Percentiles rank a stretch among this genome's conserved stretches.
Evolutionary conservation across 2,329 filamentous ascomycete genomes (phyloP).

Genomic region (Metarhizium humberi): DNA sequence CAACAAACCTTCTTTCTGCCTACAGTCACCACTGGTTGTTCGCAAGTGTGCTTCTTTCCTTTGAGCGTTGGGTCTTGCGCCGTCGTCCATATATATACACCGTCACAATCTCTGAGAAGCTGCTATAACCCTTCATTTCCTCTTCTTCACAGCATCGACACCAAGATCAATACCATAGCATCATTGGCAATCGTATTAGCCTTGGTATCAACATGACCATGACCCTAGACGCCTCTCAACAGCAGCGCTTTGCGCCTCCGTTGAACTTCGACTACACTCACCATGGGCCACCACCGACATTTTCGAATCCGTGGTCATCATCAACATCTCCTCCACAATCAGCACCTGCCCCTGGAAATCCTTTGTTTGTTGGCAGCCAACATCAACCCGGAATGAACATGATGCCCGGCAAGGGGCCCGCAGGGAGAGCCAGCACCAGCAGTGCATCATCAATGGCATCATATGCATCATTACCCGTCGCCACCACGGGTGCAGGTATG

Average conservation of each 20-base stretch:
- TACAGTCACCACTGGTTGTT: neutral
- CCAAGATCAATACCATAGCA: neutral
- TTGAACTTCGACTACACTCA: constrained; percentile 69
- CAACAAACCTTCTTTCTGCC: constrained; percentile 28
- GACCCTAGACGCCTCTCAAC: constrained; percentile 76
- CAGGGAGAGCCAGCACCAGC: constrained; percentile 48
- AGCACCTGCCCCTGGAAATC: constrained; percentile 43
- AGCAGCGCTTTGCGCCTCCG: constrained; percentile 65
- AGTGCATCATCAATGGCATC: constrained; percentile 54
- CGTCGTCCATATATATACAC: neutral
- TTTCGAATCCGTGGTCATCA: constrained; percentile 84
- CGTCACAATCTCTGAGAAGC: neutral
- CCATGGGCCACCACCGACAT: constrained; percentile 53
- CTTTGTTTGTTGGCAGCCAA: constrained; percentile 54
- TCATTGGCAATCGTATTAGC: neutral
- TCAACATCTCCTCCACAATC: constrained; percentile 35
- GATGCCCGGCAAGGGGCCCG: constrained; percentile 33
- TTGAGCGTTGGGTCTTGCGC: neutral
- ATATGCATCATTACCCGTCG: constrained; percentile 62
- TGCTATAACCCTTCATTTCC: neutral
- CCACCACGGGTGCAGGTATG: constrained; percentile 64
- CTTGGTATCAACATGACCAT: constrained; percentile 66
- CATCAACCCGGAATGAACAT: constrained; percentile 37
- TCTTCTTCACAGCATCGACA: neutral
- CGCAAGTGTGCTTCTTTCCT: neutral